These are phyloP conservation scores for Didymosphaeria variabile DNA, from an alignment of 2,329 filamentous ascomycete species.

Conservation along the genomic window DNA sequence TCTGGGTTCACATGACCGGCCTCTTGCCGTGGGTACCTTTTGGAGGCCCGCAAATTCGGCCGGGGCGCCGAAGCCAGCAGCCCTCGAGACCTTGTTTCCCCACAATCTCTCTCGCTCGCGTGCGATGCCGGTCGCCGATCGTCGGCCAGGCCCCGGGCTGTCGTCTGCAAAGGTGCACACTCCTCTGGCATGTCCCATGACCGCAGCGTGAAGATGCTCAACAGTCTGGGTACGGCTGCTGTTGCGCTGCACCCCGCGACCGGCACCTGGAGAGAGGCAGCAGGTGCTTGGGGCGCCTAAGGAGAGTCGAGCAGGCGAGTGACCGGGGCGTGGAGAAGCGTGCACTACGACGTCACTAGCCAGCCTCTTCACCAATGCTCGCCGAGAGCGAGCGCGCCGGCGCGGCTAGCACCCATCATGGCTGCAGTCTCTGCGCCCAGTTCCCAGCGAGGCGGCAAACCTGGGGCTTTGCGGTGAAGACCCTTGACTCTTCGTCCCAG, in stretches of 20 bases:
- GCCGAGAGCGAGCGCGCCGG: constrained; percentile 1
- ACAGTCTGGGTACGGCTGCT: not conserved
- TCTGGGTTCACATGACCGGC: not conserved
- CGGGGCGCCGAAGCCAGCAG: constrained; percentile 5
- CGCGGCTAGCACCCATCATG: not conserved
- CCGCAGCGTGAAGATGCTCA: not conserved
- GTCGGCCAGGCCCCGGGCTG: not conserved
- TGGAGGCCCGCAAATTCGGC: constrained; percentile 3
- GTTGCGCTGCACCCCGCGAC: not conserved
- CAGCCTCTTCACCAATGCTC: constrained; percentile 1
- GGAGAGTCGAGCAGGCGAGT: not conserved
- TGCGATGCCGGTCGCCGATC: constrained; percentile 1
- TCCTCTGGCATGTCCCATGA: not conserved
- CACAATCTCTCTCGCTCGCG: not conserved
- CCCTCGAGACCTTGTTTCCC: not conserved
- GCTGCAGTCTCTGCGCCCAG: not conserved
- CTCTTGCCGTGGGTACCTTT: not conserved
- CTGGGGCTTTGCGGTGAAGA: constrained; percentile 9
- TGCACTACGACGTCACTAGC: constrained; percentile 3
- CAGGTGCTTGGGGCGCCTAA: not conserved
- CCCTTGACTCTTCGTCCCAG: not conserved
- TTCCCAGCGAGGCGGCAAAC: constrained; percentile 4
- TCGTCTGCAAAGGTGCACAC: not conserved
- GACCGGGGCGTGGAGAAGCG: constrained; percentile 1
- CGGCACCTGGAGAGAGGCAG: not conserved